A percentile compares a stretch with the other conserved stretches of the same genome.
phyloP scores from a whole-genome alignment of 257 asterid genomes.

The Datura wrightii region DNA sequence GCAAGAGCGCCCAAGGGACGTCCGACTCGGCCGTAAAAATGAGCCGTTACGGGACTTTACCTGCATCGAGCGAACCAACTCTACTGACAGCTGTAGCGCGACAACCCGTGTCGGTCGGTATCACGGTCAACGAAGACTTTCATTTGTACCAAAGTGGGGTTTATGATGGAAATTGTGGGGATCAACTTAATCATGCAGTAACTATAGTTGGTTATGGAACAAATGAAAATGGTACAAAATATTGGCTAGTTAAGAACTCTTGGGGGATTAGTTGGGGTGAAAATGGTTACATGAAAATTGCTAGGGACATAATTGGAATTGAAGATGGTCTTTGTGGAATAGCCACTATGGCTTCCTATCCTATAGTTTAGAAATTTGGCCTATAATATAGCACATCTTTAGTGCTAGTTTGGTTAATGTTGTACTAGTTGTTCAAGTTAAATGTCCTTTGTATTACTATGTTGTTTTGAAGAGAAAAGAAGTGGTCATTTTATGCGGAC shows the following conservation, averaged over 20 bases:
- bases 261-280: constrained; percentile 36
- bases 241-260: constrained; percentile 33
- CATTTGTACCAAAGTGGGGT: constrained; percentile 20
- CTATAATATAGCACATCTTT: neutral
- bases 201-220: constrained; percentile 33
- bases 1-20: neutral
- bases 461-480: neutral
- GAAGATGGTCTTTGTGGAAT: constrained; percentile 33
- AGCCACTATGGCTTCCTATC: constrained; percentile 31
- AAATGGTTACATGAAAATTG: constrained; percentile 37
- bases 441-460: neutral
- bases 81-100: neutral
- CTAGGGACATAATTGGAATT: constrained; percentile 15
- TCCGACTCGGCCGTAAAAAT: constrained; percentile 19
- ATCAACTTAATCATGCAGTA: constrained; percentile 16
- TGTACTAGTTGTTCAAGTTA: neutral
- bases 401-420: constrained; percentile 4
- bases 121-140: neutral
- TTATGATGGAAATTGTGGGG: constrained; percentile 25
- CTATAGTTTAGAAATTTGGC: constrained; percentile 16
- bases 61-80: neutral
- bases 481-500: neutral
- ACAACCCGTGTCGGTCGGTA: neutral
- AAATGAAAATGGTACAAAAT: neutral
- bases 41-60: constrained; percentile 28